Evolutionary conservation across 75 land plant species (phyloP), one percentile per base, ranked within the genome.

Genomic region (Selaginella tamariscina): DNA sequence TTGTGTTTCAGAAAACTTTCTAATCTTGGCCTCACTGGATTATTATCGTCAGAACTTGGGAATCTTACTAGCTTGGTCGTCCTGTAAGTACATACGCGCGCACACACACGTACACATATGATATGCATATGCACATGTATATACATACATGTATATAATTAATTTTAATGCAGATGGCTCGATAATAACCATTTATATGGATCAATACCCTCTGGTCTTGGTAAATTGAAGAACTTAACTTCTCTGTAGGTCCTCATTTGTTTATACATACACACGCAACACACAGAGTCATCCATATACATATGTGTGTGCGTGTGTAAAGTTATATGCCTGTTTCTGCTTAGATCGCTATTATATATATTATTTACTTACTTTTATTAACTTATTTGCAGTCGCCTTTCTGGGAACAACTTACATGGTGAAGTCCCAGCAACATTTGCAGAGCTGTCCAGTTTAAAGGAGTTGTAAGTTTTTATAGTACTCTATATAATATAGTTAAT

Each of bases 391-490:
- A 70, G 72, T 20, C 72, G 72, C 20, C 65, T 70, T 0, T 28
- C 72, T 24, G 56, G 56, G 21, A 70, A 70, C 33, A 20, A 24
- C 20, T 30, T 70, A 23, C n/a, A 18, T 21, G 72, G 72, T n/a
- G 13, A 29, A 22, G 56, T 70, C 26, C 72, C 72, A 29, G 18
- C 68, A 18, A 59, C 59, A 56, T 27, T 70, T 9, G 18, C 33
- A 29, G 1, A 20, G 31, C 39, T 70, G 15, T 30, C 68, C 32
- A 70, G 59, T 2, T 32, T 70, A 13, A 59, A 29, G 32, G 72
- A 70, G 32, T 32, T 70, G 72, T 70, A 18, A 70, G 72, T 39
- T 39, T 15, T 39, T n/a, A n/a, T n/a, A n/a, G n/a, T n/a, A n/a
- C n/a, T n/a, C n/a, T n/a, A n/a, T n/a, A n/a, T n/a, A n/a, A n/a